phyloP scores from a whole-genome alignment of 2,329 filamentous ascomycete genomes.

The Scedosporium boydii region DNA sequence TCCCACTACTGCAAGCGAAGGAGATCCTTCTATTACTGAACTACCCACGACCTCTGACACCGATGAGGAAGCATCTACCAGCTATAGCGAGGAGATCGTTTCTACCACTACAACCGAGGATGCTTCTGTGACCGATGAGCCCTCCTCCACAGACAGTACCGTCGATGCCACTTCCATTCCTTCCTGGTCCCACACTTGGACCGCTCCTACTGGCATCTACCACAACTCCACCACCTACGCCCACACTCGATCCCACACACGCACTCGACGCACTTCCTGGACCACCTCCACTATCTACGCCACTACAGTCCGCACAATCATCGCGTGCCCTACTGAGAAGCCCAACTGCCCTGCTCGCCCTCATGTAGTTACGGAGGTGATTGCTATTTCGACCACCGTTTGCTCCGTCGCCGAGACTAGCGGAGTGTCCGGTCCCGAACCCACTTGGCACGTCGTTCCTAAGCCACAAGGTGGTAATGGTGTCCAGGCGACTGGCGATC shows the following conservation, averaged over 20 bases:
- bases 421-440: not conserved
- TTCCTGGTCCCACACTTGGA: not conserved
- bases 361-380: conserved; percentile 27
- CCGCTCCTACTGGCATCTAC: not conserved
- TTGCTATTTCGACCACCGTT: conserved; percentile 34
- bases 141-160: not conserved
- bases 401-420: conserved; percentile 22
- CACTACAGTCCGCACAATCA: conserved; percentile 41
- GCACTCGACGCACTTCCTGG: not conserved
- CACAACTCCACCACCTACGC: not conserved
- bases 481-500: not conserved
- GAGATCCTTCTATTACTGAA: too few species aligned
- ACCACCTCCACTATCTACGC: conserved; percentile 30
- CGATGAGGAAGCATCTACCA: too few species aligned
- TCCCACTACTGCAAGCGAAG: too few species aligned
- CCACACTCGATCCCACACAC: not conserved
- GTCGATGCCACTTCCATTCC: not conserved
- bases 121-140: not conserved
- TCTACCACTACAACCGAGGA: not conserved
- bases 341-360: conserved; percentile 25
- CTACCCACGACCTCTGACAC: too few species aligned
- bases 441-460: not conserved
- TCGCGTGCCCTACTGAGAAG: conserved; percentile 38
- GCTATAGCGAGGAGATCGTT: too few species aligned
- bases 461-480: not conserved